Evolutionary conservation across 768 basidiomycete genomes (phyloP).

Genomic region (Boletus rufocinnamomeus): DNA sequence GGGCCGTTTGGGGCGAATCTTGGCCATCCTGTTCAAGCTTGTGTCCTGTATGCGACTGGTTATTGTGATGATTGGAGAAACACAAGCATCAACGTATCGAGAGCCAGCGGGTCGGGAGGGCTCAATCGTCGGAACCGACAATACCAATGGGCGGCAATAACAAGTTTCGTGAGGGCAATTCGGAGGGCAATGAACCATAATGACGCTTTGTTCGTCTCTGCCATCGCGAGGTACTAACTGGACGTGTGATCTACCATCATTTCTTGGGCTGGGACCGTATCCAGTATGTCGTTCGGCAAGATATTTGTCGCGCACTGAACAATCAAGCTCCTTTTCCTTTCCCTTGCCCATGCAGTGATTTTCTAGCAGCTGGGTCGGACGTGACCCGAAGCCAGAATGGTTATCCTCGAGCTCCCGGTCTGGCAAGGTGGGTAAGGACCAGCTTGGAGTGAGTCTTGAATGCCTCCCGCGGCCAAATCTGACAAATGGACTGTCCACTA

Average conservation of each 20-base stretch:
- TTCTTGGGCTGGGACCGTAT: slow-evolving; percentile 2
- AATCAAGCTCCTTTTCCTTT: slow-evolving; percentile 2
- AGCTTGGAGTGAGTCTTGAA: slow-evolving; percentile 20
- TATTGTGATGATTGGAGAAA: slow-evolving; percentile 28
- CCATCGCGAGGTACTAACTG: slow-evolving; percentile 24
- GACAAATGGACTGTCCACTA: slow-evolving; percentile 18
- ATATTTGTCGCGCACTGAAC: not conserved
- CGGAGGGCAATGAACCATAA: slow-evolving; percentile 23
- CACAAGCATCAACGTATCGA: slow-evolving; percentile 30
- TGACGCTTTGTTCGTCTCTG: slow-evolving; percentile 7
- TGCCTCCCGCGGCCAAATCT: slow-evolving; percentile 24
- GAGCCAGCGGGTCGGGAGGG: not conserved
- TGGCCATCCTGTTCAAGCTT: not conserved
- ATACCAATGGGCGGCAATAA: not conserved
- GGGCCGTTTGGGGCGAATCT: not conserved
- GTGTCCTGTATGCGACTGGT: not conserved
- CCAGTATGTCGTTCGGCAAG: slow-evolving; percentile 4
- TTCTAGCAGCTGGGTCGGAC: not conserved
- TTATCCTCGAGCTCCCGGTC: not conserved
- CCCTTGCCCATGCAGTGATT: not conserved
- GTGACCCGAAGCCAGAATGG: slow-evolving; percentile 1
- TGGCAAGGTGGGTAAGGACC: slow-evolving; percentile 22
- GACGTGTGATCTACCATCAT: slow-evolving; percentile 22
- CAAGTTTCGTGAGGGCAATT: slow-evolving; percentile 24
- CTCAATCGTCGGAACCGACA: not conserved